These are phyloP conservation scores for Fusarium neocosmosporiellum DNA, from an alignment of 2,329 filamentous ascomycete genomes.

Conservation along the genomic window DNA sequence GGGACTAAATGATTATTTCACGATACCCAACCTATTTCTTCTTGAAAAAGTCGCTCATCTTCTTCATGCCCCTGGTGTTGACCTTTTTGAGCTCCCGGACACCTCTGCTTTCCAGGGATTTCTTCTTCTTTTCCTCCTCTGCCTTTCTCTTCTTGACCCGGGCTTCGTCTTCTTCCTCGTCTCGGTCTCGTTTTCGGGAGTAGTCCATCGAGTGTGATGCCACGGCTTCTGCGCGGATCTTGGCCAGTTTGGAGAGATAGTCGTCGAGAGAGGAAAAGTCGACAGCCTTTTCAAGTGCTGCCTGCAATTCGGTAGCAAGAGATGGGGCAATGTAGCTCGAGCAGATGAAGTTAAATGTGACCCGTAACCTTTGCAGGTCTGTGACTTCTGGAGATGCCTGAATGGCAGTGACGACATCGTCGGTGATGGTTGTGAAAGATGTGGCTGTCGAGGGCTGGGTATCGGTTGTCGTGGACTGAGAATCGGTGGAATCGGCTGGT, in stretches of 20 bases:
- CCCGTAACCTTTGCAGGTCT: constrained; percentile 71
- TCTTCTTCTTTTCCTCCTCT: constrained; percentile 90
- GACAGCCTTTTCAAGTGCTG: constrained; percentile 53
- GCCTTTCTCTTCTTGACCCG: constrained; percentile 83
- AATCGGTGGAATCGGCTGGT: constrained; percentile 49
- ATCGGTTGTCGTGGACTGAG: constrained; percentile 55
- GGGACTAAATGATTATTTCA: constrained; percentile 43
- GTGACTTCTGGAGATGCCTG: constrained; percentile 61
- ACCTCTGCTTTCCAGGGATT: constrained; percentile 77
- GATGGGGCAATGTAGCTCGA: constrained; percentile 67
- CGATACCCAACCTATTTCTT: constrained; percentile 64
- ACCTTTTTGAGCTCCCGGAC: constrained; percentile 89
- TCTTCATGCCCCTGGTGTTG: constrained; percentile 93
- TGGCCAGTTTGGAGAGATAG: constrained; percentile 74
- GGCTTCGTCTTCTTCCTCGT: constrained; percentile 74
- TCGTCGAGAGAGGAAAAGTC: constrained; percentile 78
- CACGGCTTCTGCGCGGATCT: constrained; percentile 76
- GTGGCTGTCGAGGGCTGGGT: constrained; percentile 61
- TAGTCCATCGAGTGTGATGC: constrained; percentile 78
- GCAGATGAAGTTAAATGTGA: constrained; percentile 73
- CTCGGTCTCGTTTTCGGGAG: constrained; percentile 73
- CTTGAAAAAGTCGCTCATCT: constrained; percentile 93
- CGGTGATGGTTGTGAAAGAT: constrained; percentile 50
- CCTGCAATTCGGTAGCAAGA: constrained; percentile 57
- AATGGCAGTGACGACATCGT: constrained; percentile 55